Evolutionary conservation across 306 rosid genomes (phyloP).

Genomic region (Fragaria ananassa): DNA sequence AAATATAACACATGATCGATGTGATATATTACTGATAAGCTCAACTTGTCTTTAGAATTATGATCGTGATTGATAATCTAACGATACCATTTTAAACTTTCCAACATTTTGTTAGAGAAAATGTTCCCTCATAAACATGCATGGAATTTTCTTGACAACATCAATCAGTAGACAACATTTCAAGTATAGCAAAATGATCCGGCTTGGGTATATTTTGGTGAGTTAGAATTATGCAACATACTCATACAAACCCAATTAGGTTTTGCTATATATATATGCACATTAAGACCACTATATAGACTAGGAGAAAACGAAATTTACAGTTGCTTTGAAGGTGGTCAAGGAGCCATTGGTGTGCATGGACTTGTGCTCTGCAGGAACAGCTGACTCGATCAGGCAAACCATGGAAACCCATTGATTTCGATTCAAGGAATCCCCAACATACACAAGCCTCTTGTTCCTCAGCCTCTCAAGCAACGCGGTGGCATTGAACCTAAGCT

Average conservation of each 20-base stretch:
- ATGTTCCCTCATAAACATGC: too few relatives aligned
- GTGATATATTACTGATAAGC: not conserved
- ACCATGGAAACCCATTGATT: slow-evolving; percentile 97
- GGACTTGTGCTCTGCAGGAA: slow-evolving; percentile 46
- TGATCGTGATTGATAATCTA: not conserved
- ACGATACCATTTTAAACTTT: not conserved
- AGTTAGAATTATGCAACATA: not conserved
- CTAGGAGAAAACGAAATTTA: slow-evolving; percentile 22
- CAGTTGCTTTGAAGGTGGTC: slow-evolving; percentile 59
- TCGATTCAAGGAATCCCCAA: slow-evolving; percentile 85
- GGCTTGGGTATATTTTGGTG: not conserved
- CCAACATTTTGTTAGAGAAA: too few relatives aligned
- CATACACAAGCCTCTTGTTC: slow-evolving; percentile 81
- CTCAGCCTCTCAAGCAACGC: slow-evolving; percentile 64
- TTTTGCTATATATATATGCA: not conserved
- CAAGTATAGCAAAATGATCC: not conserved
- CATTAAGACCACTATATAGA: not conserved
- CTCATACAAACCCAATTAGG: not conserved
- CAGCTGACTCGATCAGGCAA: slow-evolving; percentile 56
- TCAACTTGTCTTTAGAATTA: not conserved
- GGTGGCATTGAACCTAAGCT: slow-evolving; percentile 80
- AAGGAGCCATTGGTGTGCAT: slow-evolving; percentile 71
- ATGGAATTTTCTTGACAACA: too few relatives aligned
- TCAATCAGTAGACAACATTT: not conserved
- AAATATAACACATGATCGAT: not conserved